These are phyloP conservation scores for Fusarium austroafricanum DNA, from an alignment of 2,329 filamentous ascomycete genomes.

Conservation along the genomic window DNA sequence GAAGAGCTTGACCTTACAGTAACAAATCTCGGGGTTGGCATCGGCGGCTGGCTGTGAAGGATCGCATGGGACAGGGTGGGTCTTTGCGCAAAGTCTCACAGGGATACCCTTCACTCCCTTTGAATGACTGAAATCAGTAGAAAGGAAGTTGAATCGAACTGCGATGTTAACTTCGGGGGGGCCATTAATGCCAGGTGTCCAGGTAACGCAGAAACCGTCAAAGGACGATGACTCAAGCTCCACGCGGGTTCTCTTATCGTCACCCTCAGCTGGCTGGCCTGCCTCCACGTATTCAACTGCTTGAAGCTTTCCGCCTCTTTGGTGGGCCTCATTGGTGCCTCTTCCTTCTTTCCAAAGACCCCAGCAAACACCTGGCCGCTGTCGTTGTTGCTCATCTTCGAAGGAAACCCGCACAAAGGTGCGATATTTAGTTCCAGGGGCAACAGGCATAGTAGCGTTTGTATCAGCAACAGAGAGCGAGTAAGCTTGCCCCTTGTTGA, in stretches of 20 bases:
- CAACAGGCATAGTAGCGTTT: slow-evolving; percentile 67
- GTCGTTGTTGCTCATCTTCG: slow-evolving; percentile 92
- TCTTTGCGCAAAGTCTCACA: slow-evolving; percentile 92
- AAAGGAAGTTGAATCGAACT: slow-evolving; percentile 97
- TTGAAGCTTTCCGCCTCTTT: slow-evolving; percentile 89
- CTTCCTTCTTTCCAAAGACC: slow-evolving; percentile 94
- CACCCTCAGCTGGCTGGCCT: slow-evolving; percentile 67
- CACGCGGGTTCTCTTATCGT: slow-evolving; percentile 74
- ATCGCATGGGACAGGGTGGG: slow-evolving; percentile 71
- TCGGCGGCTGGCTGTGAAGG: slow-evolving; percentile 60
- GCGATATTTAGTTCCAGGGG: slow-evolving; percentile 77
- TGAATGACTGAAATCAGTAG: slow-evolving; percentile 98
- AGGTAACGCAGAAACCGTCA: slow-evolving; percentile 91
- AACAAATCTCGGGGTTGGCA: slow-evolving; percentile 78
- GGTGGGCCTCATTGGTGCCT: slow-evolving; percentile 94
- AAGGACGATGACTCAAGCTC: slow-evolving; percentile 84
- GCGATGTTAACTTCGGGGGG: slow-evolving; percentile 83
- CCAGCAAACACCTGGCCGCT: slow-evolving; percentile 86
- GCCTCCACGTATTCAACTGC: slow-evolving; percentile 92
- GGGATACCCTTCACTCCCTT: slow-evolving; percentile 99
- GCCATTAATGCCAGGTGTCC: slow-evolving; percentile 79
- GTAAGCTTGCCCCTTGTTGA: slow-evolving; percentile 98
- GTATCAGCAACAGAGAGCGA: slow-evolving; percentile 87
- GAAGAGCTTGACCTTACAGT: slow-evolving; percentile 97
- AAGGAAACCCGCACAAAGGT: slow-evolving; percentile 97